Evolutionary conservation across 148 eudicot species (phyloP).

Genomic region (Spergularia marina): DNA sequence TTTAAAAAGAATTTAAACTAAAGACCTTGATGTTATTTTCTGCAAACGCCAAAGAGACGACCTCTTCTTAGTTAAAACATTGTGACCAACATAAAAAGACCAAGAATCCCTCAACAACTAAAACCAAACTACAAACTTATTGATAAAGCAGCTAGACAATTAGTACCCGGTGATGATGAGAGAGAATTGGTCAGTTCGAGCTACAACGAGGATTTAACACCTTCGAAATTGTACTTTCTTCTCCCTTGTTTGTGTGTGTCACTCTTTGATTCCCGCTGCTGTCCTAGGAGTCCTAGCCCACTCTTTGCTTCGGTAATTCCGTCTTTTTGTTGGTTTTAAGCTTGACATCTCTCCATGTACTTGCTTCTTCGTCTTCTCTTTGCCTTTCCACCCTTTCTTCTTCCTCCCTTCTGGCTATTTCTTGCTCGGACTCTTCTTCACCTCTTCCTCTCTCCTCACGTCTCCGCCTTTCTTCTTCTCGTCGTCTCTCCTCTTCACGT

Average conservation of each 20-base stretch:
- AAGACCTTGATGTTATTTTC: too few relatives aligned
- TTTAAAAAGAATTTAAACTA: too few relatives aligned
- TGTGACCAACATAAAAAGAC: too few relatives aligned
- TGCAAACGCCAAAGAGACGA: too few relatives aligned
- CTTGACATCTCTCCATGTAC: background rate
- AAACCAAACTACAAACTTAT: background rate
- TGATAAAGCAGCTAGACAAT: background rate
- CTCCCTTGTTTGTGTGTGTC: background rate
- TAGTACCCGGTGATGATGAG: too few relatives aligned
- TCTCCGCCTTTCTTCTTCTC: background rate
- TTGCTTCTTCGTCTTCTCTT: conserved; percentile 24
- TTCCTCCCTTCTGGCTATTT: conserved; percentile 25
- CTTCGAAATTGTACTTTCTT: background rate
- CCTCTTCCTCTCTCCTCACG: conserved; percentile 14
- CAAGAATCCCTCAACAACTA: background rate
- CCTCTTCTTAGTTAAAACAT: too few relatives aligned
- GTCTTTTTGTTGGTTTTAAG: background rate
- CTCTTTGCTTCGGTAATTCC: background rate
- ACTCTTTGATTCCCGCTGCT: background rate
- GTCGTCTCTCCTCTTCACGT: conserved; percentile 16
- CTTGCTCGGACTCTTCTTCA: conserved; percentile 24
- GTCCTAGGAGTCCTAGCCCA: background rate
- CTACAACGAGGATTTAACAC: background rate
- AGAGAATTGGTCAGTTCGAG: too few relatives aligned
- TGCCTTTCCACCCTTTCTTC: conserved; percentile 22